phyloP scores from a whole-genome alignment of 495 filamentous ascomycete genomes.

The Aspergillus taichungensis region DNA sequence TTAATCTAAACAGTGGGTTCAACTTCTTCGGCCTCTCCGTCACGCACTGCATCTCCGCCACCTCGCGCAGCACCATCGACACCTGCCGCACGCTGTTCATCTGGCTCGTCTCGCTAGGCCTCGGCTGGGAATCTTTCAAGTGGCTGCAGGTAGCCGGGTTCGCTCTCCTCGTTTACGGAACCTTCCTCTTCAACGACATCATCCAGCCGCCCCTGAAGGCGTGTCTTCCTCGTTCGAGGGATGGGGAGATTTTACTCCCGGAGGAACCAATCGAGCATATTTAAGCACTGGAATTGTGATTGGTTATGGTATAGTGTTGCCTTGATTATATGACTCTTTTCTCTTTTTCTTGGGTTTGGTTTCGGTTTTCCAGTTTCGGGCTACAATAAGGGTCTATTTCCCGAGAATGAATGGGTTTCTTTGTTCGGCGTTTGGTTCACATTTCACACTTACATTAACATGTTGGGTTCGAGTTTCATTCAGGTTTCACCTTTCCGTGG shows the following conservation, averaged over 20 bases:
- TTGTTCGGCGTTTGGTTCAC: no score
- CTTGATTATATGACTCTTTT: background rate
- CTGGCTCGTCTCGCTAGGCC: conserved; percentile 86
- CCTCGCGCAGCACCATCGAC: conserved; percentile 89
- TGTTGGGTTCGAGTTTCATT: no score
- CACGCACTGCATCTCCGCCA: conserved; percentile 80
- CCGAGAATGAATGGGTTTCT: no score
- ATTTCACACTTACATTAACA: no score
- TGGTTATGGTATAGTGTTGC: background rate
- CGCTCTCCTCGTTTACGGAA: conserved; percentile 84
- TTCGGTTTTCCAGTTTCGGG: background rate
- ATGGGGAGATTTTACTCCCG: conserved; percentile 58
- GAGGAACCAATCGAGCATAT: conserved; percentile 81
- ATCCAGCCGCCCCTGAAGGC: conserved; percentile 65
- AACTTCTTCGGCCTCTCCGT: conserved; percentile 97
- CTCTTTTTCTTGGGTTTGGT: background rate
- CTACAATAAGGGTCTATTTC: no score
- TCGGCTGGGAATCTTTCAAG: conserved; percentile 97
- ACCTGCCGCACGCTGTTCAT: conserved; percentile 97
- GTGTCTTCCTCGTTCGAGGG: conserved; percentile 39
- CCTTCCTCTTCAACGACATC: conserved; percentile 93
- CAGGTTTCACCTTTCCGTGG: no score
- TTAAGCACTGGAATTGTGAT: conserved; percentile 11
- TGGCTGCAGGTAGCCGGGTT: conserved; percentile 93
- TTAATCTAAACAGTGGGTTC: conserved; percentile 61